Percentiles rank a stretch among this genome's conserved stretches.
Evolutionary conservation across 805 yeast genomes (phyloP).

Genomic region (Candida koratica): DNA sequence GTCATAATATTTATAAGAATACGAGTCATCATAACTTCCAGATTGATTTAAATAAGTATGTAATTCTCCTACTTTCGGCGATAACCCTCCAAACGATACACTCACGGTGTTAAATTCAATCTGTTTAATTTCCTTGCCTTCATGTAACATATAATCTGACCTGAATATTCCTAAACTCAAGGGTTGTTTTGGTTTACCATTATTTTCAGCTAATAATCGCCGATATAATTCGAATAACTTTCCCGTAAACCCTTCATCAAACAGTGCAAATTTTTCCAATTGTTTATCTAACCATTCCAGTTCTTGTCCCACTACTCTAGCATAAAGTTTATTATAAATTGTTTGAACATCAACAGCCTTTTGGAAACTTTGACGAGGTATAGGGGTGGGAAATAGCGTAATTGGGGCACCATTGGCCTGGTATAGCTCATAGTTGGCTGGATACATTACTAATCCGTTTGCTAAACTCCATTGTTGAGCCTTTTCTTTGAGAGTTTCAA

Average conservation of each 20-base stretch:
- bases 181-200: slow-evolving; percentile 49
- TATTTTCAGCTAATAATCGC: slow-evolving; percentile 44
- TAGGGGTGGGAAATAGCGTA: slow-evolving; percentile 87
- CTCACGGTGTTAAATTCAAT: slow-evolving; percentile 96
- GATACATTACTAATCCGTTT: slow-evolving; percentile 81
- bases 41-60: slow-evolving; percentile 62
- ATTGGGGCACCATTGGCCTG: slow-evolving; percentile 73
- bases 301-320: slow-evolving; percentile 52
- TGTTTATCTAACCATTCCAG: slow-evolving; percentile 60
- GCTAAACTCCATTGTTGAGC: slow-evolving; percentile 73
- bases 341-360: slow-evolving; percentile 65
- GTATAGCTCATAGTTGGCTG: slow-evolving; percentile 47
- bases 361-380: slow-evolving; percentile 63
- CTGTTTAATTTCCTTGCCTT: slow-evolving; percentile 61
- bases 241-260: slow-evolving; percentile 79
- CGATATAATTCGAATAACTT: slow-evolving; percentile 61
- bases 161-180: slow-evolving; percentile 81
- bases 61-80: slow-evolving; percentile 71
- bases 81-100: slow-evolving; percentile 90
- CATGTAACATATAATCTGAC: slow-evolving; percentile 75
- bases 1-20: slow-evolving; percentile 40
- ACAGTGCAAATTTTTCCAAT: slow-evolving; percentile 49
- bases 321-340: slow-evolving; percentile 70
- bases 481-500: slow-evolving; percentile 37
- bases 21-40: slow-evolving; percentile 51